Evolutionary conservation across 2,329 filamentous ascomycete genomes (phyloP).

Genomic region (Albifimbria verrucaria): DNA sequence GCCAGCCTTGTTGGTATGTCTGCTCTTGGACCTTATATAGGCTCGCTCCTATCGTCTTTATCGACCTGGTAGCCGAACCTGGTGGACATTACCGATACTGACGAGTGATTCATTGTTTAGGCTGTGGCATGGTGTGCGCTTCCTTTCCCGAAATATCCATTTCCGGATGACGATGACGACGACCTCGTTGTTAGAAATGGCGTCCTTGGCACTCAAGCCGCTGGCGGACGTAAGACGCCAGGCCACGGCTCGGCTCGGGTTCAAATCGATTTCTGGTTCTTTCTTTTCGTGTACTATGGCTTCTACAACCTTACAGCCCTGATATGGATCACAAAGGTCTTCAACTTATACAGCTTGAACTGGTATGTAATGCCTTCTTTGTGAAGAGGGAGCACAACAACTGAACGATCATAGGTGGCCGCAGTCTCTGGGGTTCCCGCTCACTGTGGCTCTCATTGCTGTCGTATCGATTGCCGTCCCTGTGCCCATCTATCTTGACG

Average conservation of each 20-base stretch:
- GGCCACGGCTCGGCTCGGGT: conserved; percentile 63
- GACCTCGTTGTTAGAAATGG: conserved; percentile 12
- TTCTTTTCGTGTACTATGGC: conserved; percentile 66
- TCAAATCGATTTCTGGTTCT: conserved; percentile 69
- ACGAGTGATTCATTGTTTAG: conserved; percentile 30
- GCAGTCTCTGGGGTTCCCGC: conserved; percentile 58
- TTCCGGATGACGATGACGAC: conserved; percentile 41
- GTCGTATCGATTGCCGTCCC: conserved; percentile 57
- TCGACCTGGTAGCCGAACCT: too few relatives aligned
- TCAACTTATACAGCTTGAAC: conserved; percentile 68
- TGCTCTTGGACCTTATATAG: too few relatives aligned
- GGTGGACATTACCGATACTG: neutral
- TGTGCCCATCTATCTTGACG: conserved; percentile 56
- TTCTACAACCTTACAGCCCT: conserved; percentile 66
- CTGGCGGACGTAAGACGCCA: conserved; percentile 40
- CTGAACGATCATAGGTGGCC: conserved; percentile 47
- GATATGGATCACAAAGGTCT: conserved; percentile 69
- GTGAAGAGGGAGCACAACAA: neutral
- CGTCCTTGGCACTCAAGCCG: conserved; percentile 12
- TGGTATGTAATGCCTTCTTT: conserved; percentile 37
- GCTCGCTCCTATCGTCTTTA: too few relatives aligned
- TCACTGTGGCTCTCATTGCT: conserved; percentile 61
- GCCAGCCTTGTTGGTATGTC: conserved; percentile 55
- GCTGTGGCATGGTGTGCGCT: conserved; percentile 63
- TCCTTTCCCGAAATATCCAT: conserved; percentile 61